These are phyloP conservation scores for Aspergillus clavatus DNA, from an alignment of 2,329 filamentous ascomycete species.

Conservation along the genomic window DNA sequence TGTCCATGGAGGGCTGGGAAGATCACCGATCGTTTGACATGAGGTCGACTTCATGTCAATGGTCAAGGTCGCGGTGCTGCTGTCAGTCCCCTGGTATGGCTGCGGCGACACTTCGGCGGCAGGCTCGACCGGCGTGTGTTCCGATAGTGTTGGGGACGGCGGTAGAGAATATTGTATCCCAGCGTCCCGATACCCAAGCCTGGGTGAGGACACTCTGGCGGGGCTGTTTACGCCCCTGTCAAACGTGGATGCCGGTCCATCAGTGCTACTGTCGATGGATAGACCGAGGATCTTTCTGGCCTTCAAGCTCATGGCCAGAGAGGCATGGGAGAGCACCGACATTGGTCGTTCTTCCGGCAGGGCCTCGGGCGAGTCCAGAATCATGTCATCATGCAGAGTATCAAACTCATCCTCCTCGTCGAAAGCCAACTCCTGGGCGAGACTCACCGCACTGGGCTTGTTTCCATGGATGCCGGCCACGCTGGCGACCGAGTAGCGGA, in stretches of 20 bases:
- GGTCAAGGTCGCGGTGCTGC: slow-evolving; percentile 27
- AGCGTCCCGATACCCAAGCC: slow-evolving; percentile 63
- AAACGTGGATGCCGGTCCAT: slow-evolving; percentile 20
- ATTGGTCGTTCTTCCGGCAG: slow-evolving; percentile 42
- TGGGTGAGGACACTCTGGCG: slow-evolving; percentile 47
- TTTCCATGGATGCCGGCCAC: slow-evolving; percentile 50
- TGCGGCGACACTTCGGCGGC: not conserved
- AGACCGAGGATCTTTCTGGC: slow-evolving; percentile 45
- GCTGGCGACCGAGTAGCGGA: slow-evolving; percentile 68
- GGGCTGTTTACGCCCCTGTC: slow-evolving; percentile 34
- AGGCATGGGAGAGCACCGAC: slow-evolving; percentile 38
- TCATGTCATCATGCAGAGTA: slow-evolving; percentile 66
- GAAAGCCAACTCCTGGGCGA: slow-evolving; percentile 88
- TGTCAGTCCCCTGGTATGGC: slow-evolving; percentile 22
- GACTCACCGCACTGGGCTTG: slow-evolving; percentile 64
- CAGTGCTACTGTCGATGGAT: slow-evolving; percentile 31
- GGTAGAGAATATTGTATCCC: slow-evolving; percentile 81
- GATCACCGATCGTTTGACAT: slow-evolving; percentile 40
- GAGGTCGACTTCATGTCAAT: slow-evolving; percentile 39
- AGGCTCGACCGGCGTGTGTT: slow-evolving; percentile 1
- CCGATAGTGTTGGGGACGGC: slow-evolving; percentile 55
- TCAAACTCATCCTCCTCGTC: slow-evolving; percentile 66
- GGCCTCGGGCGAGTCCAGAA: slow-evolving; percentile 48
- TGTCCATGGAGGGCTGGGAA: slow-evolving; percentile 34
- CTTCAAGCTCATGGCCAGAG: slow-evolving; percentile 34